These are phyloP conservation scores for Xanthoconium separans DNA, from an alignment of 1,284 basidiomycete species.

Conservation along the genomic window DNA sequence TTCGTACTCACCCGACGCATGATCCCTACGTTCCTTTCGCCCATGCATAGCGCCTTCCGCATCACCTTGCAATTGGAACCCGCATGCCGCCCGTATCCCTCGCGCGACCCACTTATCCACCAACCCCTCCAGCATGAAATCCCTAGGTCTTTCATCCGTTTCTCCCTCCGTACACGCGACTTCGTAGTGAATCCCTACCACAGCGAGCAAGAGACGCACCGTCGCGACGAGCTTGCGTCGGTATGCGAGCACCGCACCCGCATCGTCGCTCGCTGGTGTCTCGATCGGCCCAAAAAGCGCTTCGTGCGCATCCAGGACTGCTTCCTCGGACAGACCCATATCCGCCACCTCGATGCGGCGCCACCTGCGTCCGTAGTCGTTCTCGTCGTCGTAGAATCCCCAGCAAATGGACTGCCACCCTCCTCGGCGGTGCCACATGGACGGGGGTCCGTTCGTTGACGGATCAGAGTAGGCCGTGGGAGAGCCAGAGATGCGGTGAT, in stretches of 20 bases:
- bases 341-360: constrained; percentile 2
- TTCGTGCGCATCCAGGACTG: background rate
- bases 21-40: too few species aligned
- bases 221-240: constrained; percentile 4
- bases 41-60: too few species aligned
- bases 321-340: constrained; percentile 4
- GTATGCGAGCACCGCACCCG: background rate
- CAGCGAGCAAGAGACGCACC: constrained; percentile 11
- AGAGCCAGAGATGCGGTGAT: background rate
- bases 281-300: constrained; percentile 14
- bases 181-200: constrained; percentile 9
- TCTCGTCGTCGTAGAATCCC: constrained; percentile 11
- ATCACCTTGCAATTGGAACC: constrained; percentile 8
- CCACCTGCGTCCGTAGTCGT: background rate
- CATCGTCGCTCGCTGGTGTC: background rate
- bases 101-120: constrained; percentile 14
- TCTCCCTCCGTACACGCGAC: constrained; percentile 9
- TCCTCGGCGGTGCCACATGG: constrained; percentile 3
- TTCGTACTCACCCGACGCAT: too few species aligned
- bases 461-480: background rate
- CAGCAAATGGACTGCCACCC: constrained; percentile 21
- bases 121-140: constrained; percentile 11
- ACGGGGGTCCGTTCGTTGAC: background rate
- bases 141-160: background rate
- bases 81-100: constrained; percentile 14